phyloP scores from a whole-genome alignment of 2,329 filamentous ascomycete species.

The Diplodia corticola region DNA sequence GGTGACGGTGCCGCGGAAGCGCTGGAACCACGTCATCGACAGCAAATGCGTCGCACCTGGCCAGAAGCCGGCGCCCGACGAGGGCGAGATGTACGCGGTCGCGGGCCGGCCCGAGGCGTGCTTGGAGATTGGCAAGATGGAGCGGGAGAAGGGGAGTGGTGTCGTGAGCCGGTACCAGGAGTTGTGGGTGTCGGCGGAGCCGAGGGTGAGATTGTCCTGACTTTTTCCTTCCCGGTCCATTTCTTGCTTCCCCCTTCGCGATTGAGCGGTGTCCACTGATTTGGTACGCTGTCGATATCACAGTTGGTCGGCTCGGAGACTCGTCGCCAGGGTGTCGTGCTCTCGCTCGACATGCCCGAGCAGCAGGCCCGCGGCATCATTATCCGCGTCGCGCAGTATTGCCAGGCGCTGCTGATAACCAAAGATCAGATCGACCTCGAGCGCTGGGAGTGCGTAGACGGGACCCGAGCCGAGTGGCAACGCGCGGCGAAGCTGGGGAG shows the following conservation, averaged over 20 bases:
- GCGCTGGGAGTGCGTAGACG: slow-evolving; percentile 52
- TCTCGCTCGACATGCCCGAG: slow-evolving; percentile 41
- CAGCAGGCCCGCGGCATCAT: slow-evolving; percentile 50
- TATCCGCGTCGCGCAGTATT: slow-evolving; percentile 55
- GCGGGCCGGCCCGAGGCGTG: slow-evolving; percentile 29
- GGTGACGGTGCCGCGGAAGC: slow-evolving; percentile 32
- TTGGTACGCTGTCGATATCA: background rate
- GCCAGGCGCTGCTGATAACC: slow-evolving; percentile 57
- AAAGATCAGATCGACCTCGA: slow-evolving; percentile 51
- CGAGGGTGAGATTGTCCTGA: slow-evolving; percentile 32
- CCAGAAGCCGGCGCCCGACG: slow-evolving; percentile 47
- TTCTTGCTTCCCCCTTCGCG: background rate
- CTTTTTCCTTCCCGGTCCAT: background rate
- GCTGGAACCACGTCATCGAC: slow-evolving; percentile 63
- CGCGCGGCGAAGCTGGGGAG: slow-evolving; percentile 41
- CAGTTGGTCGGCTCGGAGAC: slow-evolving; percentile 1
- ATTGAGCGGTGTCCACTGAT: background rate
- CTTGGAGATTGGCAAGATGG: slow-evolving; percentile 62
- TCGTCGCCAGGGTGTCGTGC: slow-evolving; percentile 39
- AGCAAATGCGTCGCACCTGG: slow-evolving; percentile 42
- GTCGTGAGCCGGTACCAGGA: slow-evolving; percentile 62
- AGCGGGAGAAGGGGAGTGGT: slow-evolving; percentile 56
- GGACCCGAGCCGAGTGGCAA: slow-evolving; percentile 34
- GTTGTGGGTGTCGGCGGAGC: slow-evolving; percentile 57
- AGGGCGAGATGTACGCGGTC: slow-evolving; percentile 57